phyloP scores from a whole-genome alignment of 768 basidiomycete species.

The Leccinum ochraceum region DNA sequence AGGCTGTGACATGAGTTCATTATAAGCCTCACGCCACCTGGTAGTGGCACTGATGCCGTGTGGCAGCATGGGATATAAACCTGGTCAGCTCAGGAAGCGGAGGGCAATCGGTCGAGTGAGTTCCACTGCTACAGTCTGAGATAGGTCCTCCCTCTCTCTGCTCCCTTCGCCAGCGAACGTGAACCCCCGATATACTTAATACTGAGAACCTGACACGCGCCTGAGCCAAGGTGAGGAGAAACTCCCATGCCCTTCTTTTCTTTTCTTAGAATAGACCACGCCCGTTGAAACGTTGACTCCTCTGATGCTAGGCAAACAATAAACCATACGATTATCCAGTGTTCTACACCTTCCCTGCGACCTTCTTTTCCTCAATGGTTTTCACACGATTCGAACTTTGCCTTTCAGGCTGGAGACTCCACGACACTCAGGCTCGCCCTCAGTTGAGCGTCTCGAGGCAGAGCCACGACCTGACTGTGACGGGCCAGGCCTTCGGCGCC shows the following conservation, averaged over 20 bases:
- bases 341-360: background rate
- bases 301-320: background rate
- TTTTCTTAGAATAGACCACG: background rate
- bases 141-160: background rate
- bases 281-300: slow-evolving; percentile 5
- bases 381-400: slow-evolving; percentile 30
- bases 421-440: slow-evolving; percentile 22
- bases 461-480: slow-evolving; percentile 24
- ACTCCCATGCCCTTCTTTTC: background rate
- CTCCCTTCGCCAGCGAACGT: background rate
- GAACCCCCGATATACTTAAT: background rate
- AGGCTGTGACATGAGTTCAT: slow-evolving; percentile 24
- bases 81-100: slow-evolving; percentile 3
- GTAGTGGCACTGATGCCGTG: slow-evolving; percentile 29
- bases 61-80: slow-evolving; percentile 28
- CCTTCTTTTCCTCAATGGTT: slow-evolving; percentile 13
- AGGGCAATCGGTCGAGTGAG: slow-evolving; percentile 9
- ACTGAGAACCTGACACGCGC: background rate
- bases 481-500: slow-evolving; percentile 28
- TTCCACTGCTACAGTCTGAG: slow-evolving; percentile 14
- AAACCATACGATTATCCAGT: background rate
- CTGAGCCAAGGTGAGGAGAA: background rate
- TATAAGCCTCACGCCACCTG: slow-evolving; percentile 22
- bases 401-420: slow-evolving; percentile 23
- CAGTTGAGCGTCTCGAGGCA: slow-evolving; percentile 24